phyloP scores from a whole-genome alignment of 1,284 basidiomycete genomes.

The Thecaphora thlaspeos region DNA sequence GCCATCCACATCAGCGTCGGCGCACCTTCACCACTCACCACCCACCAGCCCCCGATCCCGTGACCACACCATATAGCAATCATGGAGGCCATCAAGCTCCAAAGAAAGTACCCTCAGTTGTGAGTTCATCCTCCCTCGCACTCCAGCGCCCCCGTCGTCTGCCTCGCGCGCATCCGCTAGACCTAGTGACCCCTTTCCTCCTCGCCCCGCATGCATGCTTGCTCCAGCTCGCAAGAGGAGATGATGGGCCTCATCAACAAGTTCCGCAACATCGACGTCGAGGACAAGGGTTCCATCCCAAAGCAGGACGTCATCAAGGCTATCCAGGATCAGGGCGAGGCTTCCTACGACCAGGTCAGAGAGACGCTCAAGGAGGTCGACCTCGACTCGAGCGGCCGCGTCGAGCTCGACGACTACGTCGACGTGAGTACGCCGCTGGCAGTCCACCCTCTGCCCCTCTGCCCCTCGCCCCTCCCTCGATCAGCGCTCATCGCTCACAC shows the following conservation, averaged over 20 bases:
- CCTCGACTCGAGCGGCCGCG: slow-evolving; percentile 89
- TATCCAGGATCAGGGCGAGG: slow-evolving; percentile 45
- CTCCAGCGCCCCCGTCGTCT: too few relatives aligned
- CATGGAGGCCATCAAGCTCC: slow-evolving; percentile 81
- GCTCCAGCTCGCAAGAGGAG: slow-evolving; percentile 55
- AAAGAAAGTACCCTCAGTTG: slow-evolving; percentile 94
- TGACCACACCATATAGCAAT: slow-evolving; percentile 11
- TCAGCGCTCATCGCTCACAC: slow-evolving; percentile 1
- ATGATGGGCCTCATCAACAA: slow-evolving; percentile 54
- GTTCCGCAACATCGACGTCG: slow-evolving; percentile 53
- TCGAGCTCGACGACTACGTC: slow-evolving; percentile 97
- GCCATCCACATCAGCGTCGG: too few relatives aligned
- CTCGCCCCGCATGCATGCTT: not conserved
- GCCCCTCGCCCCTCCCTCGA: too few relatives aligned
- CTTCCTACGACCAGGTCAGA: slow-evolving; percentile 56
- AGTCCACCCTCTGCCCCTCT: not conserved
- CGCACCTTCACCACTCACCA: too few relatives aligned
- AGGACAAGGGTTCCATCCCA: slow-evolving; percentile 52
- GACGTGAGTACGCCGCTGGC: slow-evolving; percentile 68
- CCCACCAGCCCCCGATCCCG: not conserved
- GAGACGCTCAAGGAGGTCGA: slow-evolving; percentile 89
- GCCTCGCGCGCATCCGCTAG: too few relatives aligned
- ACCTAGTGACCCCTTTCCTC: not conserved
- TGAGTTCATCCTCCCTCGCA: slow-evolving; percentile 61
- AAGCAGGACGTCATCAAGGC: slow-evolving; percentile 54